Evolutionary conservation across 2,329 filamentous ascomycete genomes (phyloP), one percentile per base, ranked within the genome.

Genomic region (Ilyonectria sp.): DNA sequence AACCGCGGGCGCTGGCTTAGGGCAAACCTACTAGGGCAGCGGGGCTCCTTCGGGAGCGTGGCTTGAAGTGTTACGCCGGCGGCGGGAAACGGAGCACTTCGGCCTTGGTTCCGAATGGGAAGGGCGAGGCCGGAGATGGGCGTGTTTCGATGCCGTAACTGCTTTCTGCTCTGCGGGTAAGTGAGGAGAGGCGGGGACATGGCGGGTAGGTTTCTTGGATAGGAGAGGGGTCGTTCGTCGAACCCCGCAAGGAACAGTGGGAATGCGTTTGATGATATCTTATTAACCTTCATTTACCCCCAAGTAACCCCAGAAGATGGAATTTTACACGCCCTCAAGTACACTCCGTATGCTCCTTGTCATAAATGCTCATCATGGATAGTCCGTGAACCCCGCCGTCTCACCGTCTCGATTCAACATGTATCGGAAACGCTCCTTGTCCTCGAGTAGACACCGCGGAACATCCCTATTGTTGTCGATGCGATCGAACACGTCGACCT

Each of bases 401-500:
- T 78, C 74, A 3, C 84, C 85, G 67, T 86, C 82, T 65, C 86
- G 78, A 67, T 83, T 77, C 19, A 85, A 63, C 77, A 87, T 75
- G 69, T 87, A 87, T 11, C 73, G 71, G 69, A 85, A 87, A 31
- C 79, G 80, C 9, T 82, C 78, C 6, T 71, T 71, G 33, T 84
- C 76, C 6, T 77, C 73, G 13, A 81, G 71, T 67, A 90, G 71
- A 53, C 86, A 84, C n/a, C 65, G 59, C 4, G 89, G 89, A 57
- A 91, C 73, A 69, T 91, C 89, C 52, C 69, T 69, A 63, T 89
- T 89, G 35, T 81, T 75, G 2, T 86, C 82, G 17, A 90, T 76
- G 57, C 82, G 81, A 7, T 83, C 79, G 69, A 87, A 90, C 8
- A 77, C 74, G 69, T 90, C 82, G 2, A 75, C 78, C 26, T 79